These are phyloP conservation scores for Penicillium mononematosum DNA, from an alignment of 495 filamentous ascomycete species.

Conservation along the genomic window DNA sequence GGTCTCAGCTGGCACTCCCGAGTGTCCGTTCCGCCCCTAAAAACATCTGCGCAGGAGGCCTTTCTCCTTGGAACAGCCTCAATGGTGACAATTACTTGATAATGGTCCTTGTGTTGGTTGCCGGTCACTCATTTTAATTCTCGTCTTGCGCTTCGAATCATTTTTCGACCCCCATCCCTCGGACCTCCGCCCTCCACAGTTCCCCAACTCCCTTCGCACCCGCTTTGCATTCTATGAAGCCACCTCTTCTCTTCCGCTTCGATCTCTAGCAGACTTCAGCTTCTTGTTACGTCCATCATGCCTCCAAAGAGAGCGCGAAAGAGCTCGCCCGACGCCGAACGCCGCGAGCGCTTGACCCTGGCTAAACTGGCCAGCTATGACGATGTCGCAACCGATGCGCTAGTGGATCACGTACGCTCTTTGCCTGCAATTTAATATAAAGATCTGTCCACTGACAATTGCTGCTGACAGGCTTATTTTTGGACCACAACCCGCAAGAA, in stretches of 20 bases:
- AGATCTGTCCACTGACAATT: slow-evolving; percentile 21
- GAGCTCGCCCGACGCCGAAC: slow-evolving; percentile 40
- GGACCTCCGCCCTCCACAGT: slow-evolving; percentile 4
- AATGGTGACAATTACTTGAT: slow-evolving; percentile 6
- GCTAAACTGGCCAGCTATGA: slow-evolving; percentile 89
- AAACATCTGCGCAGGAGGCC: slow-evolving; percentile 7
- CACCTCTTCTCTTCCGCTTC: slow-evolving; percentile 3
- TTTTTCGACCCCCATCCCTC: slow-evolving; percentile 1
- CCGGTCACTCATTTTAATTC: slow-evolving; percentile 10
- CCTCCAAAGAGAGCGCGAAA: slow-evolving; percentile 46
- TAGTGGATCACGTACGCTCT: slow-evolving; percentile 84
- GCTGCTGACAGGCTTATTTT: slow-evolving; percentile 69
- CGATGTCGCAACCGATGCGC: slow-evolving; percentile 92
- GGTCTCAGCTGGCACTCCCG: slow-evolving; percentile 1
- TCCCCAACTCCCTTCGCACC: slow-evolving; percentile 6
- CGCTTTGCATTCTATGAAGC: slow-evolving; percentile 10
- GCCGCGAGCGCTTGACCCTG: slow-evolving; percentile 75
- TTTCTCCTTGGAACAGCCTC: slow-evolving; percentile 9
- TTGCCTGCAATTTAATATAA: slow-evolving; percentile 6
- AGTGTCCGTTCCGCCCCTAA: slow-evolving; percentile 13
- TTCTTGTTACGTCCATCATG: slow-evolving; percentile 26
- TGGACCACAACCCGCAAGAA: slow-evolving; percentile 98
- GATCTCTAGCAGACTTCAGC: background rate
- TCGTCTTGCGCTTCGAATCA: background rate
- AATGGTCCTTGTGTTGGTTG: slow-evolving; percentile 1